Percentiles rank a stretch among this genome's conserved stretches.
phyloP scores from a whole-genome alignment of 768 basidiomycete genomes.

The Phaeolepiota aurea region DNA sequence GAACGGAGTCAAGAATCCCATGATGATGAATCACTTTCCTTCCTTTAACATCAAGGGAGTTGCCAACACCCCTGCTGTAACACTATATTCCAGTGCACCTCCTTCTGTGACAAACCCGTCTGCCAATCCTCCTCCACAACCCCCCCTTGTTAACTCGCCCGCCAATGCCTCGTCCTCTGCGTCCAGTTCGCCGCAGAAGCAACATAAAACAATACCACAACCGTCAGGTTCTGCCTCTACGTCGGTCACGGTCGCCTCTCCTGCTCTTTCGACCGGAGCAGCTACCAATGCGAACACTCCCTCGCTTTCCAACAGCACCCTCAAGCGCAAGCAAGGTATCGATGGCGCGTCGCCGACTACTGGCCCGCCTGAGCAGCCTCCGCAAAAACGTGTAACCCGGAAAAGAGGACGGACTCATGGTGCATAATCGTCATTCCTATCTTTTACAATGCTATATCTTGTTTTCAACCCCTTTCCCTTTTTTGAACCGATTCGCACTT shows the following conservation, averaged over 20 bases:
- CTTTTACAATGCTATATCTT: conserved; percentile 9
- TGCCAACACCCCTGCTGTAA: conserved; percentile 18
- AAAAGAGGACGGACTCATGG: conserved; percentile 47
- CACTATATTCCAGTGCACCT: conserved; percentile 43
- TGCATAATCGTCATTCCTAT: conserved; percentile 5
- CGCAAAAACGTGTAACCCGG: conserved; percentile 34
- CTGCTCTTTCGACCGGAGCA: conserved; percentile 24
- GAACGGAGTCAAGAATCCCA: conserved; percentile 5
- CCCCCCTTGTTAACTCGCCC: conserved; percentile 32
- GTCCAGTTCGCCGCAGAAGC: conserved; percentile 52
- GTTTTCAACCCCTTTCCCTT: conserved; percentile 10
- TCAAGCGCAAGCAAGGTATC: conserved; percentile 47
- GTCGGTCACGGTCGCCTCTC: conserved; percentile 17
- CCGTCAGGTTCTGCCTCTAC: conserved; percentile 12
- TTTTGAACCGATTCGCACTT: conserved; percentile 1
- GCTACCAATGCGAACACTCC: conserved; percentile 45
- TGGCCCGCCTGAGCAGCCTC: conserved; percentile 33
- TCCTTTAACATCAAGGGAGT: conserved; percentile 8
- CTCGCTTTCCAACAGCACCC: conserved; percentile 34
- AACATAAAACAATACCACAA: conserved; percentile 48
- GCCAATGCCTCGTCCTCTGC: conserved; percentile 44
- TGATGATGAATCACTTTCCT: conserved; percentile 12
- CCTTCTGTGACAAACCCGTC: conserved; percentile 37
- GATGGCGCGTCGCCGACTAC: conserved; percentile 44
- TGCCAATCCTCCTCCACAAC: conserved; percentile 15